Conservation (phyloP, 2,329 filamentous ascomycete species). For the Talaromyces marneffei region DNA sequence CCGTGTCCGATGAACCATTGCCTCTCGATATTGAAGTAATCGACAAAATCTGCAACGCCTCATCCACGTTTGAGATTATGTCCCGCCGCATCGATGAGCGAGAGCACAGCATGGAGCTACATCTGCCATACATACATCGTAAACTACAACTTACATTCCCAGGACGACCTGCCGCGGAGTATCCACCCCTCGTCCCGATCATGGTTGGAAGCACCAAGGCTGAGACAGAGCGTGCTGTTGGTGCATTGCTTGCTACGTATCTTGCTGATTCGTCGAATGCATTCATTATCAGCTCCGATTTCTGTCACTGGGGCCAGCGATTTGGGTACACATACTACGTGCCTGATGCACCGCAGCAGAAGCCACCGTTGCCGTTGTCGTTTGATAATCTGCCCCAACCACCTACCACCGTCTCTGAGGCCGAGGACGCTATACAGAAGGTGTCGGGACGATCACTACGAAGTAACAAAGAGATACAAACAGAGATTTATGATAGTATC, state of each 20-base stretch:
- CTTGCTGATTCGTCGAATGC: conserved; percentile 66
- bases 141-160: conserved; percentile 53
- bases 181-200: conserved; percentile 75
- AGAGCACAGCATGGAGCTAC: conserved; percentile 96
- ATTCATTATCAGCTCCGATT: conserved; percentile 90
- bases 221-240: conserved; percentile 61
- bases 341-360: conserved; percentile 40
- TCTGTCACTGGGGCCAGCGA: conserved; percentile 87
- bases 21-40: conserved; percentile 42
- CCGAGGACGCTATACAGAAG: conserved; percentile 25
- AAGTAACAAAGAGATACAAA: conserved; percentile 30
- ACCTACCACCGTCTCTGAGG: conserved; percentile 22
- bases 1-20: conserved; percentile 39
- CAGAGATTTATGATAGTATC: conserved; percentile 77
- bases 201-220: conserved; percentile 71
- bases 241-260: conserved; percentile 68
- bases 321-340: conserved; percentile 82
- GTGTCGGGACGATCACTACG: conserved; percentile 28
- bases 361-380: conserved; percentile 33
- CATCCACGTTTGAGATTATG: conserved; percentile 49
- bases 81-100: conserved; percentile 61
- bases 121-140: conserved; percentile 88
- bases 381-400: conserved; percentile 40
- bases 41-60: conserved; percentile 30
- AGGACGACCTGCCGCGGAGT: conserved; percentile 48